phyloP scores from a whole-genome alignment of 2,329 filamentous ascomycete species.

The Stachybotrys echinatus region DNA sequence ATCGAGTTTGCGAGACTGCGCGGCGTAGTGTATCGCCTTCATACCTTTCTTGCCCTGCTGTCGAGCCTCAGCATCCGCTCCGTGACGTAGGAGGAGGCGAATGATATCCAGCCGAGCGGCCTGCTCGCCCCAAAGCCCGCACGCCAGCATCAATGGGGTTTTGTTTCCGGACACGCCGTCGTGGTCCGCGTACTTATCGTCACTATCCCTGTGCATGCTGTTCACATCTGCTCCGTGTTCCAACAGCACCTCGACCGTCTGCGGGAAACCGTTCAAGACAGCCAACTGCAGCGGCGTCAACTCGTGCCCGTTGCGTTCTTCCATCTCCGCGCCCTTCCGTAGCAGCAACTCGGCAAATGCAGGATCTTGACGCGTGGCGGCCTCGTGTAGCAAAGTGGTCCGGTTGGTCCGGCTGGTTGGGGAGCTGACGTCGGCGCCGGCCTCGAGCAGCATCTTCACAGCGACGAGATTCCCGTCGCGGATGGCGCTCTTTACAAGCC shows the following conservation, averaged over 20 bases:
- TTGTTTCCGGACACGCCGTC: neutral
- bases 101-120: no score
- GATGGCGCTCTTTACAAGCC: neutral
- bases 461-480: neutral
- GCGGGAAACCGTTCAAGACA: neutral
- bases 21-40: neutral
- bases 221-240: neutral
- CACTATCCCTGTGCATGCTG: neutral
- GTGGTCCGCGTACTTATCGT: neutral
- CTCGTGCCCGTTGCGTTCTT: neutral
- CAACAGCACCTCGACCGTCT: neutral
- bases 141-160: neutral
- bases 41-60: neutral
- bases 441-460: neutral
- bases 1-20: neutral
- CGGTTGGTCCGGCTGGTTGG: neutral
- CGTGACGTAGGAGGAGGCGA: no score
- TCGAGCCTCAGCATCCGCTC: neutral
- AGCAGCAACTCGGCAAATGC: neutral
- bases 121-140: neutral
- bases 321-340: neutral
- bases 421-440: neutral
- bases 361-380: neutral
- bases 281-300: neutral
- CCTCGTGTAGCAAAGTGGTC: neutral